Conservation (phyloP, 306 rosid genomes). For the Inga laurina region DNA sequence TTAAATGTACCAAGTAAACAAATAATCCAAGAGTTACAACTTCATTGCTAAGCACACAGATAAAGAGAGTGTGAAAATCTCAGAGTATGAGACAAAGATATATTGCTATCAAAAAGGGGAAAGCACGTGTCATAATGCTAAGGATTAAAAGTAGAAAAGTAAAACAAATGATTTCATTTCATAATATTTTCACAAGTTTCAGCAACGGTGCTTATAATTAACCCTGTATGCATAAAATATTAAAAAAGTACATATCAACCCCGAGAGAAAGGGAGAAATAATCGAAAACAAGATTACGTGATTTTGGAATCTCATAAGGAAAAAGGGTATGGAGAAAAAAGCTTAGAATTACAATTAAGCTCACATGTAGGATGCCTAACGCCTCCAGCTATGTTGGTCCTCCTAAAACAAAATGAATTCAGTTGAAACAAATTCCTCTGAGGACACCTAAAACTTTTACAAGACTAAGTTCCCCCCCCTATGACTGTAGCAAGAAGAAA, state of each 20-base stretch:
- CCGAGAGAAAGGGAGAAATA: neutral
- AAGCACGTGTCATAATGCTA: neutral
- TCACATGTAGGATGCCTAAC: neutral
- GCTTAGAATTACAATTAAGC: constrained; percentile 19
- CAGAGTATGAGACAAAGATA: neutral
- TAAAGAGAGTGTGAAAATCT: constrained; percentile 5
- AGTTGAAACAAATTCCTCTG: constrained; percentile 1
- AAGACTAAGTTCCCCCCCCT: constrained; percentile 20
- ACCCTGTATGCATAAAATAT: neutral
- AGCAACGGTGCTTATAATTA: constrained; percentile 11
- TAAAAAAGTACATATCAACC: constrained; percentile 19
- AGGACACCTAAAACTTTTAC: constrained; percentile 6
- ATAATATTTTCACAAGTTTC: constrained; percentile 26
- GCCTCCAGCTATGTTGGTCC: constrained; percentile 5
- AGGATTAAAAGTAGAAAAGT: constrained; percentile 14
- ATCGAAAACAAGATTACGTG: constrained; percentile 10
- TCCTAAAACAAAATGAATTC: neutral
- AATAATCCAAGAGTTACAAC: constrained; percentile 1
- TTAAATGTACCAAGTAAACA: constrained; percentile 1
- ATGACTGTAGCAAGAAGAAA: neutral
- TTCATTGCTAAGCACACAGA: neutral
- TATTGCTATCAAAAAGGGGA: neutral
- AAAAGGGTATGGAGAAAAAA: constrained; percentile 9
- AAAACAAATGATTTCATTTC: neutral
- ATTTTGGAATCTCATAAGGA: constrained; percentile 5